phyloP scores from a whole-genome alignment of 2,329 filamentous ascomycete species.

The Thielaviopsis populi region DNA sequence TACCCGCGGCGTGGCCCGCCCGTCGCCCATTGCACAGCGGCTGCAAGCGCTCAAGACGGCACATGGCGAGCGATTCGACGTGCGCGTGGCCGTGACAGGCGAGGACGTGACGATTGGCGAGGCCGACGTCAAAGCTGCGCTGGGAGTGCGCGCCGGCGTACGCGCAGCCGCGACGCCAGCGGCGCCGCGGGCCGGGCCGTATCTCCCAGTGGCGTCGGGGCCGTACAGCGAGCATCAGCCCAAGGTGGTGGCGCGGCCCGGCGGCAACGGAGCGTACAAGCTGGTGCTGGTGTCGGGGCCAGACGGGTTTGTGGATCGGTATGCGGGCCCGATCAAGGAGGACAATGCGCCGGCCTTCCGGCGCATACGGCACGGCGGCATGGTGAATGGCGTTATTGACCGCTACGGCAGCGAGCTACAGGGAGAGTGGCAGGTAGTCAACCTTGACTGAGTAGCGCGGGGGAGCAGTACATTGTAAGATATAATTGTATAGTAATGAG shows the following conservation, averaged over 20 bases:
- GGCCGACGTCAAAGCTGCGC: constrained; percentile 29
- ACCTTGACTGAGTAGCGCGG: constrained; percentile 8
- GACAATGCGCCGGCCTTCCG: constrained; percentile 15
- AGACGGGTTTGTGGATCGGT: constrained; percentile 70
- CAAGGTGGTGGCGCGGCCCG: constrained; percentile 16
- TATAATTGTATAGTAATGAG: not conserved
- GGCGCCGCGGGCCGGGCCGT: constrained; percentile 20
- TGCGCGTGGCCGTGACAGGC: constrained; percentile 72
- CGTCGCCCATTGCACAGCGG: constrained; percentile 43
- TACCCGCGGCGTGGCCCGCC: constrained; percentile 20
- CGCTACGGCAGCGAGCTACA: constrained; percentile 5
- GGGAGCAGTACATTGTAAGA: not conserved
- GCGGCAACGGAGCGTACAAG: constrained; percentile 33
- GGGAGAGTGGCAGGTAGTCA: constrained; percentile 15
- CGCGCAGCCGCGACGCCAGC: constrained; percentile 20
- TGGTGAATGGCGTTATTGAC: constrained; percentile 14
- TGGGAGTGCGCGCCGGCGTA: constrained; percentile 21
- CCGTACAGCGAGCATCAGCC: constrained; percentile 14
- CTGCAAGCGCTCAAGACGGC: constrained; percentile 45
- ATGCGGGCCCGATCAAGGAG: constrained; percentile 43
- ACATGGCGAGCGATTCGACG: constrained; percentile 40
- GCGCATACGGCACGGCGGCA: constrained; percentile 13
- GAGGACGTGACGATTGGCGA: constrained; percentile 53
- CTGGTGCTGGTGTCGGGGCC: constrained; percentile 80
- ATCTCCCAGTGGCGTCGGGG: constrained; percentile 21